Evolutionary conservation across 305 asterid genomes (phyloP).

Genomic region (Ruellia speciosa): DNA sequence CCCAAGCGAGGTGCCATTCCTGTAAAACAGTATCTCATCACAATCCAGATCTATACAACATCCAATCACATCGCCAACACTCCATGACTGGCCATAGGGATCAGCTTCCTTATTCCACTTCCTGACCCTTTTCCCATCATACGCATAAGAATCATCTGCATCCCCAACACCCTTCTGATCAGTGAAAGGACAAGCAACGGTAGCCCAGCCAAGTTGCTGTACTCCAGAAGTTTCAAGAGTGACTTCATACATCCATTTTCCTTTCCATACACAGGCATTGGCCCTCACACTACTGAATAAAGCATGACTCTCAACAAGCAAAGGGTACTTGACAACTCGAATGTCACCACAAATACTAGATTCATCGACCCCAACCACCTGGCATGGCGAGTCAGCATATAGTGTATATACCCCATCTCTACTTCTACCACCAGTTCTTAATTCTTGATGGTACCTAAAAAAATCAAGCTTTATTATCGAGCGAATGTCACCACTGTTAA

Average conservation of each 20-base stretch:
- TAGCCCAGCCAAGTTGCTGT: constrained; percentile 94
- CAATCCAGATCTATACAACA: constrained; percentile 83
- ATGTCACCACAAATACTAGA: constrained; percentile 78
- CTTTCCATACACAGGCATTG: constrained; percentile 87
- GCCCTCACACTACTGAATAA: constrained; percentile 83
- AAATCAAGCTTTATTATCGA: constrained; percentile 54
- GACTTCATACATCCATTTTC: constrained; percentile 97
- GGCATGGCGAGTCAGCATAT: constrained; percentile 33
- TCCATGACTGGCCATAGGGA: constrained; percentile 88
- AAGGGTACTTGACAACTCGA: constrained; percentile 52
- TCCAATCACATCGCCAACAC: constrained; percentile 88
- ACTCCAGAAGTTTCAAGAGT: constrained; percentile 85
- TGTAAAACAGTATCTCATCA: constrained; percentile 60
- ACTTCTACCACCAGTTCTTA: constrained; percentile 27
- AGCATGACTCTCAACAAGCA: constrained; percentile 79
- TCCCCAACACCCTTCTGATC: constrained; percentile 90
- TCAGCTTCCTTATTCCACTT: constrained; percentile 81
- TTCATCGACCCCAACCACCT: constrained; percentile 58
- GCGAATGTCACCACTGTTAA: constrained; percentile 44
- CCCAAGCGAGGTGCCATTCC: constrained; percentile 89
- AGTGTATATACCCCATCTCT: constrained; percentile 53
- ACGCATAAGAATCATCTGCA: constrained; percentile 87
- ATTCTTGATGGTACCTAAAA: constrained; percentile 39
- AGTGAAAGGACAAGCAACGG: constrained; percentile 78
- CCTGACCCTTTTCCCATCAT: constrained; percentile 80